Base-by-base conservation (phyloP, 2,329 filamentous ascomycete genomes). In the Xylaria sp. region DNA sequence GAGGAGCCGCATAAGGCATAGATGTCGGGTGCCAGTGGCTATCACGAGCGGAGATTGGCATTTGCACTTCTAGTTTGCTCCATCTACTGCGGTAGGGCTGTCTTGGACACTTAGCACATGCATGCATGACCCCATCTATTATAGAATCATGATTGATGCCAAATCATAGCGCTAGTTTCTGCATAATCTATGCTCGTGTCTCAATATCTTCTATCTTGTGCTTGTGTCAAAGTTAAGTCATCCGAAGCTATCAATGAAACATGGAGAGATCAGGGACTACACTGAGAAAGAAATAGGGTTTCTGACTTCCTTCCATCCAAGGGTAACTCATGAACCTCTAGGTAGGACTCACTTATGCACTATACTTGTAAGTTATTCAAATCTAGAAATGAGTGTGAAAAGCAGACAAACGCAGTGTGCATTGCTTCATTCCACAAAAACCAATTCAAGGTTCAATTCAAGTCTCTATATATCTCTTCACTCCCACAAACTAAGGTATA, bases 1-100 rank as follows among this genome's bases (percentile, higher is more conserved):
- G 69, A 68, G 37, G 67, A 73, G 20, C 1, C n/a, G 31, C 28
- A 61, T 39, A 69, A 69, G 39, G 50, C 31, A 54, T 50, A 50
- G 20, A n/a, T 13, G 1, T 3, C 3, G n/a, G n/a, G 46, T 1
- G 20, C 8, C 23, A 9, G 13, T 50, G 4, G 39, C 10, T 41
- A 52, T 25, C 15, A 23, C 31, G 8, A 18, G 54, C 57, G n/a
- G 10, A 13, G 2, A 44, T 61, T n/a, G 31, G 28, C 31, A 31
- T 34, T 10, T 37, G 13, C 55, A 50, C 46, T 50, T 50, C 20
- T 13, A n/a, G 18, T 6, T 25, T 52, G 3, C 10, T 51, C 4
- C 5, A 46, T 28, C 31, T 52, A 15, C 31, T 39, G 46, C 54
- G 37, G 5, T 56, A 54, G 23, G 20, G 25, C 31, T 5, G 44